Base-by-base conservation (phyloP, 495 filamentous ascomycete species). In the Penicillium daleae region DNA sequence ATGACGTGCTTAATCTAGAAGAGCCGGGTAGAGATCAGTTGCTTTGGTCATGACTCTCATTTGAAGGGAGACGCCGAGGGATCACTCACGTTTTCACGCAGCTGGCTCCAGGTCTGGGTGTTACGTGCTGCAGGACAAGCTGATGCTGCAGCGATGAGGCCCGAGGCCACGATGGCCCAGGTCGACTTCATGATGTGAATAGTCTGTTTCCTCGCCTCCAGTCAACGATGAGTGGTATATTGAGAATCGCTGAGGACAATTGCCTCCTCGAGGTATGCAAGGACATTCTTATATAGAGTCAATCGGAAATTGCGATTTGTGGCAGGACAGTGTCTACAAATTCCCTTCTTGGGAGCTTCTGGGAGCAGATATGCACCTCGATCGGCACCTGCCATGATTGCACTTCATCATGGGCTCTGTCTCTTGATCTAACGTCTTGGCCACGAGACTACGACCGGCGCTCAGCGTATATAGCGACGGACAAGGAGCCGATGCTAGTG, bases 1-100 rank as follows among this genome's bases (percentile, higher is more conserved):
- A 81, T 62, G 26, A 80, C 71, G 69, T 82, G 71, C 65, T 79
- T 79, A 65, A 79, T 81, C 71, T 80, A 39, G 19, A 40, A 32
- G 17, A 8, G 51, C 6, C 9, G 6, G 3, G 1, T 6, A 12
- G 35, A 5, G 54, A 40, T 48, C 24, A 42, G 29, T 21, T 33
- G n/a, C 9, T 17, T 26, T 51, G 24, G 2, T 50, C 26, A 15
- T 21, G 12, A 4, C 29, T 53, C 17, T n/a, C 2, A 53, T n/a
- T 35, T 54, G 46, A 12, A 46, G 21, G 21, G 42, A 35, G 29
- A 1, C 13, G 13, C 27, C 24, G 17, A 22, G 8, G 9, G 1
- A 22, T 10, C 24, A 61, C 71, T 56, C 33, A 77, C 71, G 24
- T 76, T 77, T 50, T 71, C 66, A 12, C 73, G 66, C 48, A 74